Evolutionary conservation across 2,329 filamentous ascomycete species (phyloP), one percentile per base, ranked within the genome.

Genomic region (Nothomitra cinnamomea): DNA sequence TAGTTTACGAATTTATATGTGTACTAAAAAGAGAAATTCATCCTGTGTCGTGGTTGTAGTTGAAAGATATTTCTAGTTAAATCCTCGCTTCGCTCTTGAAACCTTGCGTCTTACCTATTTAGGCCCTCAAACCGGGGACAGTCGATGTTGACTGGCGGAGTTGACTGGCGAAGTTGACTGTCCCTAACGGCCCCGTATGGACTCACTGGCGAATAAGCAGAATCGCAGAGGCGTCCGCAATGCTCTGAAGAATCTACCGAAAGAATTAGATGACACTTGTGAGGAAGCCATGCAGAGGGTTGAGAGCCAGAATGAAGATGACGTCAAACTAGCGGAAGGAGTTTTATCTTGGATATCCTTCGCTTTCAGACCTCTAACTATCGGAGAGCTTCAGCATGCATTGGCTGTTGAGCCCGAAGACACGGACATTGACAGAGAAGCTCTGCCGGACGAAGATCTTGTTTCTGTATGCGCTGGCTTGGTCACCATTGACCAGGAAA

Each of bases 381-480:
- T 60, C 10, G 36, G 53, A 48, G 58, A 62, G 52, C 17, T 63
- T 5, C 58, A 58, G 28, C 57, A 64, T 55, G 60, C 60, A 2
- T 45, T 60, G 17, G 58, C 54, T 4, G 56, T 63, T 38, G 54
- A 60, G 42, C 15, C 48, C 15, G 57, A 47, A 4, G 56, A 58
- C 10, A 53, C 32, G 7, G 53, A 57, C 22, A 49, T 62, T 15
- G 56, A 61, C 41, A 52, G 56, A 36, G 54, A 56, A 4, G 57
- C 8, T 51, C 15, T 64, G 2, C 53, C 57, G 21, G 57, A 60
- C 21, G 47, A 54, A 15, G 56, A 57, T 3, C 32, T 53, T 1
- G 54, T 70, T 0, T 66, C 65, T 3, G 60, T 62, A 1, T 74
- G 70, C 54, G 65, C 64, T 38, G 70, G 71, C 0, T 52, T 75